A percentile compares a stretch with the other conserved stretches of the same genome.
phyloP scores from a whole-genome alignment of 768 basidiomycete species.

The Amanita molliuscula region DNA sequence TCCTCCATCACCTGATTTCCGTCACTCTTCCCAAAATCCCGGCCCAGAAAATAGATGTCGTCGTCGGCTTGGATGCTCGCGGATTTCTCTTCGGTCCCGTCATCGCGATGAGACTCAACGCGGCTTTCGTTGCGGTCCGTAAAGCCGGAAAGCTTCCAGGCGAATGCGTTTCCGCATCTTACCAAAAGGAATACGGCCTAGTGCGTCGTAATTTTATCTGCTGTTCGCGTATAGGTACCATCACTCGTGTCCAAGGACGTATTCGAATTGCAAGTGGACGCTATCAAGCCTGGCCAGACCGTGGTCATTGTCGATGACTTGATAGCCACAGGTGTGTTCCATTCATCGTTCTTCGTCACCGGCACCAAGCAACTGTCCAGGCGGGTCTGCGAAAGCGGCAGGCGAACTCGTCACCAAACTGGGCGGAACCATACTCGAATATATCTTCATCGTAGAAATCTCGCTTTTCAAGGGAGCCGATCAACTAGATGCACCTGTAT shows the following conservation, averaged over 20 bases:
- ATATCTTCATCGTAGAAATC: conserved; percentile 89
- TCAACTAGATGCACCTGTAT: conserved; percentile 79
- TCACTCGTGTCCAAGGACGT: conserved; percentile 55
- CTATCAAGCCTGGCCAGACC: conserved; percentile 72
- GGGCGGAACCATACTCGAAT: conserved; percentile 82
- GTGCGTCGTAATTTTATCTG: conserved; percentile 29
- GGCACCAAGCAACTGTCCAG: conserved; percentile 23
- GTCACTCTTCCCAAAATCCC: conserved; percentile 54
- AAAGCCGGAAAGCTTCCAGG: conserved; percentile 96
- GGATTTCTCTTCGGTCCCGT: conserved; percentile 94
- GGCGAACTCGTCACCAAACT: conserved; percentile 78
- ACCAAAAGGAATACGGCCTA: conserved; percentile 89
- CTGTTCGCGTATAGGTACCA: neutral
- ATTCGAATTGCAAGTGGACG: conserved; percentile 93
- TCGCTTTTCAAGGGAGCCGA: conserved; percentile 63
- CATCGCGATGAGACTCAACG: conserved; percentile 82
- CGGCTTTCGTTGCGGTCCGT: conserved; percentile 92
- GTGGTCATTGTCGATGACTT: conserved; percentile 91
- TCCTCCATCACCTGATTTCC: conserved; percentile 78
- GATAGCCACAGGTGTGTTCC: conserved; percentile 76
- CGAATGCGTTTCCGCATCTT: conserved; percentile 57
- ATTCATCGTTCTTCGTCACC: neutral
- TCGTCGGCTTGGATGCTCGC: conserved; percentile 92
- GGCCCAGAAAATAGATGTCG: conserved; percentile 71
- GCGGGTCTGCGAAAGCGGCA: conserved; percentile 90